These are phyloP conservation scores for Hyaloraphidium curvatum DNA, from an alignment of 192 early-diverging fungal species.

Conservation along the genomic window DNA sequence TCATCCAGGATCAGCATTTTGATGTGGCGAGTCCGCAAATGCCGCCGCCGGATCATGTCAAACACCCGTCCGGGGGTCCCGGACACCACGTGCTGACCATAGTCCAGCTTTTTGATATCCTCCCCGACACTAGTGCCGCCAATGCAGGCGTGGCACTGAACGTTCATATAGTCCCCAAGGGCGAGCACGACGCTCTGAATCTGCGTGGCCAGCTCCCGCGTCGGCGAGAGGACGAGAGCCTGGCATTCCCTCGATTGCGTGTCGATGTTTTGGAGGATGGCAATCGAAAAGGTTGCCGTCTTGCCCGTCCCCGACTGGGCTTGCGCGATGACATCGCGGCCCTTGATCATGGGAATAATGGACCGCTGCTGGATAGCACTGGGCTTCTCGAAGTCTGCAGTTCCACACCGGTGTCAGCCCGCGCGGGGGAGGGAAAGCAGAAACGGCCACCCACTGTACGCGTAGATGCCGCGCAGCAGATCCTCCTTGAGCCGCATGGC, in stretches of 20 bases:
- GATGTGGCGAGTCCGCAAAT: conserved; percentile 59
- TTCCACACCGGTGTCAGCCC: background rate
- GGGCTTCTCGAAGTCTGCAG: conserved; percentile 79
- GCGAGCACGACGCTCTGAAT: conserved; percentile 84
- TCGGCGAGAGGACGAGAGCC: conserved; percentile 81
- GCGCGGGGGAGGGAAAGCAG: background rate
- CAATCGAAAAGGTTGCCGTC: conserved; percentile 92
- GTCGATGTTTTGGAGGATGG: conserved; percentile 76
- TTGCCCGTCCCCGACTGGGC: conserved; percentile 98
- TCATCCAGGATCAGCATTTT: conserved; percentile 96
- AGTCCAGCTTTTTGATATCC: conserved; percentile 80
- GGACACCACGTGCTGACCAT: conserved; percentile 80
- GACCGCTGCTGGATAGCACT: conserved; percentile 98
- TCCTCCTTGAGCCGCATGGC: conserved; percentile 95
- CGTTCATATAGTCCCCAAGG: conserved; percentile 92
- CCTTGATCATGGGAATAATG: conserved; percentile 69
- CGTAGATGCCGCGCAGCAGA: conserved; percentile 88
- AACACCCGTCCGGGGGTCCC: conserved; percentile 92
- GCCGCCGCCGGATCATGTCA: conserved; percentile 86
- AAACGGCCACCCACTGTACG: conserved; percentile 48
- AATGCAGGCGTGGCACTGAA: conserved; percentile 87
- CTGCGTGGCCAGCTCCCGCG: conserved; percentile 88
- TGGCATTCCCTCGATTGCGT: conserved; percentile 75
- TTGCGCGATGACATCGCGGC: conserved; percentile 89
- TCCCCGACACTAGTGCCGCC: conserved; percentile 83